These are phyloP conservation scores for Spatholobus suberectus DNA, from an alignment of 306 rosid genomes.

Conservation along the genomic window DNA sequence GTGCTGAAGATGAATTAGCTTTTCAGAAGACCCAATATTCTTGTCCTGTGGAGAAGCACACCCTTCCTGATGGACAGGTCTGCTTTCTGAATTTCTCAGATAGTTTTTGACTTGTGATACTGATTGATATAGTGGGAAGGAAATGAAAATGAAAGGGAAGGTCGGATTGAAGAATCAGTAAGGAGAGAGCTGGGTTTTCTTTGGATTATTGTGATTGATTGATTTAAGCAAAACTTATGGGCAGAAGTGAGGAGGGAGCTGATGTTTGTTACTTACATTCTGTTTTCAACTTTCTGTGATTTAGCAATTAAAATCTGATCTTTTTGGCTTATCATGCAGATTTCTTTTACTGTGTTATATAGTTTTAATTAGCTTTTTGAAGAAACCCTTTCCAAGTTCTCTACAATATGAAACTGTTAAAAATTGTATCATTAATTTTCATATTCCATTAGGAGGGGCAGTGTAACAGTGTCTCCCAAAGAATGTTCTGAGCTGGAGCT, in stretches of 20 bases:
- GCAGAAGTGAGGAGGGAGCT: slow-evolving; percentile 20
- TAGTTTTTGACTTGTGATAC: too few species aligned
- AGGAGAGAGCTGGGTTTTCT: slow-evolving; percentile 24
- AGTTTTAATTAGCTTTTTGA: neutral
- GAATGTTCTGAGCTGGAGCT: neutral
- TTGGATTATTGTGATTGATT: slow-evolving; percentile 9
- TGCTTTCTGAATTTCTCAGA: slow-evolving; percentile 17
- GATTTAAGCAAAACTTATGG: slow-evolving; percentile 25
- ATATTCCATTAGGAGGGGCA: slow-evolving; percentile 9
- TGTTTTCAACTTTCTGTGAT: too few species aligned
- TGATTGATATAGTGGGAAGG: neutral
- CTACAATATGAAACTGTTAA: neutral
- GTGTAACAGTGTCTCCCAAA: slow-evolving; percentile 18
- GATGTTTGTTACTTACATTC: slow-evolving; percentile 22
- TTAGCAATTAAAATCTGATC: neutral
- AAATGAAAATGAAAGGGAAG: slow-evolving; percentile 15
- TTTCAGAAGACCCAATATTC: slow-evolving; percentile 66
- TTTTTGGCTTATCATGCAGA: neutral
- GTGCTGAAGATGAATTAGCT: slow-evolving; percentile 95
- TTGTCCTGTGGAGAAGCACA: slow-evolving; percentile 77
- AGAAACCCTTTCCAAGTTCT: neutral
- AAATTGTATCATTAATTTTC: neutral
- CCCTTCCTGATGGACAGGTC: slow-evolving; percentile 99
- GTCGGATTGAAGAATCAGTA: slow-evolving; percentile 8
- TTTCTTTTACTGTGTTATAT: neutral